Conservation (phyloP, 225 moss, liverwort and hornwort genomes). For the Pseudisothecium myosuroides region DNA sequence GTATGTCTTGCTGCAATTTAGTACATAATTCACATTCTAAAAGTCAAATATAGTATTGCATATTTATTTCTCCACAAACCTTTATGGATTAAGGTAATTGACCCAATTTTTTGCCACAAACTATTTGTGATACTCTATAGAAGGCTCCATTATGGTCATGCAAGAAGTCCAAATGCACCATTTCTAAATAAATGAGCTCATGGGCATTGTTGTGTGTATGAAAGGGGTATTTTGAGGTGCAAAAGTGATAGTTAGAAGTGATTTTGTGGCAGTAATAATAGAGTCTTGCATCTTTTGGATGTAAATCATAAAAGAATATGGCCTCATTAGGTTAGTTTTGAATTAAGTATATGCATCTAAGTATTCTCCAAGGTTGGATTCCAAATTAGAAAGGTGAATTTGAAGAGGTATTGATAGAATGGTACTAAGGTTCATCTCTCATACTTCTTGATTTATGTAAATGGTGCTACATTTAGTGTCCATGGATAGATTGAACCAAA, state of each 20-base stretch:
- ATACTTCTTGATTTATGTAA: background rate
- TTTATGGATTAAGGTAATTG: background rate
- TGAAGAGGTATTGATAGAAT: background rate
- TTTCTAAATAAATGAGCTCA: background rate
- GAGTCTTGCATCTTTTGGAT: background rate
- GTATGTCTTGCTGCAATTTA: background rate
- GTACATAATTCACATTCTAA: no score
- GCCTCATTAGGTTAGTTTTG: background rate
- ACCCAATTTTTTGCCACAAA: rapidly evolving
- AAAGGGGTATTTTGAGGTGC: background rate
- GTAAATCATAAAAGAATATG: background rate
- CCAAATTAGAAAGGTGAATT: rapidly evolving
- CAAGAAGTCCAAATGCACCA: background rate
- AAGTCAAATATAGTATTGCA: background rate
- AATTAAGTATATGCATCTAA: background rate
- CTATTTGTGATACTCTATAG: background rate
- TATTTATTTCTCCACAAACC: background rate
- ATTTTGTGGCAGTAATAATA: rapidly evolving
- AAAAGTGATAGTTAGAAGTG: background rate
- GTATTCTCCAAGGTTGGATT: background rate
- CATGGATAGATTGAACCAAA: rapidly evolving
- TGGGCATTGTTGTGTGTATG: background rate
- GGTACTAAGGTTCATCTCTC: background rate
- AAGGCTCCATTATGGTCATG: background rate
- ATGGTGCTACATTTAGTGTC: background rate